These are phyloP conservation scores for Daedalea quercina DNA, from an alignment of 768 basidiomycete genomes.

Conservation along the genomic window DNA sequence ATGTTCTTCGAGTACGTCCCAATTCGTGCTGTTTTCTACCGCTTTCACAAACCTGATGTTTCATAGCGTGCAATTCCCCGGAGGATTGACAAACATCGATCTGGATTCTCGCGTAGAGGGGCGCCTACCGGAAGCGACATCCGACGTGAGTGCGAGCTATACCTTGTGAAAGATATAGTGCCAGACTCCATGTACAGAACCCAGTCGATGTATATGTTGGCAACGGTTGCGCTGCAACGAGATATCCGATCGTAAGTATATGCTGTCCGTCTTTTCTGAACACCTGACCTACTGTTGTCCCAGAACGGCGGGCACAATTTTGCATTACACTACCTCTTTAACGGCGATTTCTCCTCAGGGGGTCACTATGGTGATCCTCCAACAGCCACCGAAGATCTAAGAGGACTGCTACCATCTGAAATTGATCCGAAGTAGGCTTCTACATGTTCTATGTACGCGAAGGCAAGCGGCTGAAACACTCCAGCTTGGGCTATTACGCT, in stretches of 20 bases:
- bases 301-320: slow-evolving; percentile 14
- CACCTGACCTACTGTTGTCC: too few relatives aligned
- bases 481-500: background rate
- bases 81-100: too few relatives aligned
- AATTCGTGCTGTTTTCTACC: background rate
- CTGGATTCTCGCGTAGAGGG: too few relatives aligned
- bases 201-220: slow-evolving; percentile 5
- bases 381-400: background rate
- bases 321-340: slow-evolving; percentile 12
- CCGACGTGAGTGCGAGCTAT: too few relatives aligned
- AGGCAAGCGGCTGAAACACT: background rate
- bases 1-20: slow-evolving; percentile 23
- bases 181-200: background rate
- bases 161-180: too few relatives aligned
- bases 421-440: background rate
- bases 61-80: too few relatives aligned
- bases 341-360: slow-evolving; percentile 12
- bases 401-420: background rate
- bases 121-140: background rate
- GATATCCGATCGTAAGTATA: slow-evolving; percentile 8
- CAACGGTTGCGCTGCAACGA: slow-evolving; percentile 2
- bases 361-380: slow-evolving; percentile 5
- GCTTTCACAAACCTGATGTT: too few relatives aligned
- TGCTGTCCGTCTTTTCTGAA: background rate
- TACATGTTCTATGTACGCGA: background rate